These are phyloP conservation scores for Phaeodactylum tricornutum DNA, from an alignment of 108 stramenopile species.

Conservation along the genomic window DNA sequence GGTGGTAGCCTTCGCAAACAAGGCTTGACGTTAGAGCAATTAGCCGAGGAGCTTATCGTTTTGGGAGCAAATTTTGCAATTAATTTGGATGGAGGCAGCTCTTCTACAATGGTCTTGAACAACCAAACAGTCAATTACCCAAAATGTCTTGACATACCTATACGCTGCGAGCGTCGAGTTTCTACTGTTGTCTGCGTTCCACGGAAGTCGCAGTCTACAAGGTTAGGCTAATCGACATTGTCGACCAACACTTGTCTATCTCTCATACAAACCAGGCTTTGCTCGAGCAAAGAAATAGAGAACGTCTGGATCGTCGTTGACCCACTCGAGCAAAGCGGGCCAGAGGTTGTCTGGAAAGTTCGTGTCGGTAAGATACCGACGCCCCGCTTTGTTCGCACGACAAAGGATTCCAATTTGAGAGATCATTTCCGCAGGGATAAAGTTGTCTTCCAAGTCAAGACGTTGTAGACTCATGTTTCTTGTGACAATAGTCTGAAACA, in stretches of 20 bases:
- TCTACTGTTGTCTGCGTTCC: constrained; percentile 28
- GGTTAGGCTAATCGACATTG: no score
- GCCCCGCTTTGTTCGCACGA: constrained; percentile 6
- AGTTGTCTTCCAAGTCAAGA: not conserved
- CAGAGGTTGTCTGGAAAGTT: not conserved
- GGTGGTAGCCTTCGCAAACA: not conserved
- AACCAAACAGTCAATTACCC: constrained; percentile 17
- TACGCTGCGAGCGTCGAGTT: constrained; percentile 21
- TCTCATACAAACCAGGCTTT: constrained; percentile 1
- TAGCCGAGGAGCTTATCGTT: constrained; percentile 12
- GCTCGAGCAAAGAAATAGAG: not conserved
- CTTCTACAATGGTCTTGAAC: constrained; percentile 17
- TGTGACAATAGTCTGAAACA: not conserved
- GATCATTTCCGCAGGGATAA: not conserved
- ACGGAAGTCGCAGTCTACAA: no score
- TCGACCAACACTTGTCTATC: no score
- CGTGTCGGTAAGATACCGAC: not conserved
- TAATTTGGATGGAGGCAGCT: constrained; percentile 39
- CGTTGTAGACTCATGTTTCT: not conserved
- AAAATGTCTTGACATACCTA: constrained; percentile 23
- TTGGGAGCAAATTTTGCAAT: constrained; percentile 19
- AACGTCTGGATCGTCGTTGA: not conserved
- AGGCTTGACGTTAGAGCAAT: constrained; percentile 20
- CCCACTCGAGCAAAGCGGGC: not conserved
- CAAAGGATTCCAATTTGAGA: not conserved